Evolutionary conservation across 176 grass and related monocot genomes (phyloP).

Genomic region (Rhynchospora pubera): DNA sequence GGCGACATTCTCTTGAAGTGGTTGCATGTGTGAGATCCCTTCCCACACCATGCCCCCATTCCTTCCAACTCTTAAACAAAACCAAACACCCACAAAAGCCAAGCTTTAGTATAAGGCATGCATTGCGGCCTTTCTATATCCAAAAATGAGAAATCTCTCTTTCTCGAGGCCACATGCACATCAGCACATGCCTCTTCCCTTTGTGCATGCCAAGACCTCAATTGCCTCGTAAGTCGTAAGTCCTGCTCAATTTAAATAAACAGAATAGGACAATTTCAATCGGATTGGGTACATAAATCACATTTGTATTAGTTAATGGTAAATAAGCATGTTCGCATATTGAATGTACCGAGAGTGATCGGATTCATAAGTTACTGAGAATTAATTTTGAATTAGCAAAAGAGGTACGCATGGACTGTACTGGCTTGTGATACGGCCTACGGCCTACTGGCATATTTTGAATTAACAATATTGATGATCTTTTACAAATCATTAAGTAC

Average conservation of each 20-base stretch:
- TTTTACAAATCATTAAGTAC: background rate
- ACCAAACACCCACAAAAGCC: conserved; percentile 21
- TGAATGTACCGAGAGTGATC: background rate
- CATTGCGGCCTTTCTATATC: background rate
- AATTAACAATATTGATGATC: background rate
- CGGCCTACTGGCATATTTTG: too few species aligned
- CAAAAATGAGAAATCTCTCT: background rate
- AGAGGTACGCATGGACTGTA: too few species aligned
- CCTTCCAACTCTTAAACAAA: conserved; percentile 11
- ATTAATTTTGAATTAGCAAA: background rate
- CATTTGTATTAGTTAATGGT: background rate
- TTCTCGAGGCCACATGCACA: conserved; percentile 15
- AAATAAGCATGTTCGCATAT: background rate
- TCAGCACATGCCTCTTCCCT: conserved; percentile 2
- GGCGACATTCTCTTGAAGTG: background rate
- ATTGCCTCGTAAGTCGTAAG: conserved; percentile 22
- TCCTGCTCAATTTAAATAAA: background rate
- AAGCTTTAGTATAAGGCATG: background rate
- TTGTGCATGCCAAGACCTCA: conserved; percentile 15
- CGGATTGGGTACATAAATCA: background rate
- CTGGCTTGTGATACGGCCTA: too few species aligned
- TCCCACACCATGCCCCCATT: conserved; percentile 12
- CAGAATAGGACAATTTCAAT: conserved; percentile 3
- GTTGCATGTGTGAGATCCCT: conserved; percentile 23
- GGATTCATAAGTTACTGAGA: background rate